Evolutionary conservation across 2,329 filamentous ascomycete species (phyloP).

Genomic region (Fusarium lyarnte): DNA sequence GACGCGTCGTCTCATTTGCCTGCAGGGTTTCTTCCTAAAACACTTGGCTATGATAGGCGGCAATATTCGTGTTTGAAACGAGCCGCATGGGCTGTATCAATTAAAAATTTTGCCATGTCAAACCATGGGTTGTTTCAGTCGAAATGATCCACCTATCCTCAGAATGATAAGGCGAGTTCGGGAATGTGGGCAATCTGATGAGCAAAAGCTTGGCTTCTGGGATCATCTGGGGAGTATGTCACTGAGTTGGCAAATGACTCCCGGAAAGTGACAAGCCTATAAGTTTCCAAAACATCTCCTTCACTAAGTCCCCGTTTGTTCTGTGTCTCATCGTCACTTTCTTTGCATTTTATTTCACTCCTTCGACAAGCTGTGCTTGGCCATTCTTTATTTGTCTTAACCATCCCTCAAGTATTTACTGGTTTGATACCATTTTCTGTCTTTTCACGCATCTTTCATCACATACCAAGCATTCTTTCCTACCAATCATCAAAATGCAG

Average conservation of each 20-base stretch:
- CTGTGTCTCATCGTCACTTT: slow-evolving; percentile 30
- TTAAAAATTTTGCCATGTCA: slow-evolving; percentile 30
- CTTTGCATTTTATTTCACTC: slow-evolving; percentile 30
- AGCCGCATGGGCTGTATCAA: slow-evolving; percentile 20
- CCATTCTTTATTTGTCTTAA: slow-evolving; percentile 29
- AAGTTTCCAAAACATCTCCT: slow-evolving; percentile 13
- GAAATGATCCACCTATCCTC: background rate
- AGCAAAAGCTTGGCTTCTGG: background rate
- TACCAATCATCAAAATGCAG: slow-evolving; percentile 36
- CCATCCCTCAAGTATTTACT: slow-evolving; percentile 20
- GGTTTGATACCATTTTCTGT: slow-evolving; percentile 36
- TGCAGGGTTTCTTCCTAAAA: background rate
- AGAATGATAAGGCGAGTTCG: background rate
- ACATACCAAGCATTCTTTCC: background rate
- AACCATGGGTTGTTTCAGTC: slow-evolving; percentile 29
- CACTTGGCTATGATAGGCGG: slow-evolving; percentile 22
- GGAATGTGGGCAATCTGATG: background rate
- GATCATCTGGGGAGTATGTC: slow-evolving; percentile 5
- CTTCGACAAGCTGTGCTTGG: slow-evolving; percentile 43
- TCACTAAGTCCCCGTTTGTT: background rate
- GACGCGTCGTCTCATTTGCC: background rate
- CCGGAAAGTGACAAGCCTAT: slow-evolving; percentile 26
- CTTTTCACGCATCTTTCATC: background rate
- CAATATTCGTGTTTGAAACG: slow-evolving; percentile 28
- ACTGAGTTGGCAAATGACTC: slow-evolving; percentile 5